Evolutionary conservation across 257 asterid genomes (phyloP), one percentile per base, ranked within the genome.

Genomic region (Rubia yunnanensis): DNA sequence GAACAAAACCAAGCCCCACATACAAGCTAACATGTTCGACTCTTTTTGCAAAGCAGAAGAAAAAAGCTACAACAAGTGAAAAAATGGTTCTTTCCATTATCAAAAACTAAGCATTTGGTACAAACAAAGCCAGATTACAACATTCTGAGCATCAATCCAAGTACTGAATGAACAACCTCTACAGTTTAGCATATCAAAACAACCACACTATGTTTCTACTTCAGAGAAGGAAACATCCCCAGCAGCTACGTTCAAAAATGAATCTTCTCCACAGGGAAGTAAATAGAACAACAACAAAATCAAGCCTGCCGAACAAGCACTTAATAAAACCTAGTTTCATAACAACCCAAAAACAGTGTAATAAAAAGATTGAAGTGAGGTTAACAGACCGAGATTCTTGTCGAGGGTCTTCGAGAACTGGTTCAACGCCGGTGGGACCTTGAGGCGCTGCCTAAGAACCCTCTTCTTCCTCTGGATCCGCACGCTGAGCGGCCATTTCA

Each of bases 371-470:
- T 4, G 4, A 41, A 41, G 52, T 15, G 50, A 44, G 50, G 15
- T 55, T n/a, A 46, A 8, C 63, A 7, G 44, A 80, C 85, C 85
- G 1, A 80, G 82, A 55, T 80, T 80, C 55, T 80, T 80, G 36
- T 80, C 85, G 0, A 80, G 82, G 4, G 82, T 80, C 27, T 77
- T 80, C 57, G 82, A 56, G 72, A 80, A 80, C 78, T 77, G 85
- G 74, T 77, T 80, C 60, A 80, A 72, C 11, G 85, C 76, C 0
- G 85, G 85, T 0, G 85, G 85, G 9, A 80, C 85, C 82, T 80
- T 80, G 50, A 80, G 65, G 1, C 85, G 74, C 72, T 71, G 78
- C 66, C 77, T 74, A 8, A 80, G 77, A 64, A 80, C 72, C 74
- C 81, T 77, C 72, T 72, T 75, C 71, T 80, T 80, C 75, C 82